Base-by-base conservation (phyloP, 352 stramenopile genomes). In the Pythium diclinum region DNA sequence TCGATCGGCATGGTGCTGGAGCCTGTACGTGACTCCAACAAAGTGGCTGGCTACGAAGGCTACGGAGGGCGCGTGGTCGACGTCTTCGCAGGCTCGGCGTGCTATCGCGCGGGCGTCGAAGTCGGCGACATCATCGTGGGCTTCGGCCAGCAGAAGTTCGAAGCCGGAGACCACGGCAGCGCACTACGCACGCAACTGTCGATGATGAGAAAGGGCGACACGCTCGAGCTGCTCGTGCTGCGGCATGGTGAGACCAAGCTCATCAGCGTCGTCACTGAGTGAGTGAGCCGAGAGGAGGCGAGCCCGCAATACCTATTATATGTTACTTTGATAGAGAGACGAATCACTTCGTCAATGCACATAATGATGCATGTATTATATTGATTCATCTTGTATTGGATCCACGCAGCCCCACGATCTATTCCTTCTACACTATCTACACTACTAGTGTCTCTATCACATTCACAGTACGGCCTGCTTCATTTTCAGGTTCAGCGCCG, bases 1-100 rank as follows among this genome's bases (percentile, higher is more conserved):
- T 79, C 78, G 23, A 84, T 84, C 56, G 75, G 78, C 9, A 70
- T 87, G 46, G 76, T 84, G 33, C 74, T 84, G 1, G 76, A 87
- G 34, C 78, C 75, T 1, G 69, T 84, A n/a, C 63, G 72, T 2
- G 64, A 78, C 23, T 23, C 59, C 10, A 68, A 68, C 57, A 72
- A 68, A 32, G 60, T 79, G 10, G 28, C 59, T 7, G 75, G 71
- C 5, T 80, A 79, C 61, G 68, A 81, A 66, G 75, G 73, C n/a
- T 73, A 68, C 23, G 78, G 75, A 0, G 76, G 75, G 2, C 76
- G 72, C 3, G 78, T 87, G 16, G 72, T 81, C 11, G 76, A 87
- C 23, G 78, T 87, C 11, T 79, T 84, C 19, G 67, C 76, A 3
- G 78, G 78, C 19, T 87, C 78, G 3, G 68, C 65, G 33, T 82